phyloP scores from a whole-genome alignment of 192 early-diverging fungal genomes.

The Rhizoclosmatium globosum region DNA sequence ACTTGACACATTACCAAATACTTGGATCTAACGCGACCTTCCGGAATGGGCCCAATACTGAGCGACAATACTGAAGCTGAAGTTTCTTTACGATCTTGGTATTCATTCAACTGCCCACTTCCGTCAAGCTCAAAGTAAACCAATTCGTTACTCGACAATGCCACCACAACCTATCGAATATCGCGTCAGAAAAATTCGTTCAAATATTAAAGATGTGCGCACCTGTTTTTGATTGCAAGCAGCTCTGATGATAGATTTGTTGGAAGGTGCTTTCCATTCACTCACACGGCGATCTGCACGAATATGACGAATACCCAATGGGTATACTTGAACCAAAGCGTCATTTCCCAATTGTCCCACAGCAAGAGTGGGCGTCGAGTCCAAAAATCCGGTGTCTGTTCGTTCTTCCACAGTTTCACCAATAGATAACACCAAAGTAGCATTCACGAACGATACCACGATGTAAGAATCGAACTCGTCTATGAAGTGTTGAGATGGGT shows the following conservation, averaged over 20 bases:
- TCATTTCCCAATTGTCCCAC: conserved; percentile 88
- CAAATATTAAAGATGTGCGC: background rate
- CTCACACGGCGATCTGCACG: conserved; percentile 84
- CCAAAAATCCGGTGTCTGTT: conserved; percentile 87
- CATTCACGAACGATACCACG: conserved; percentile 90
- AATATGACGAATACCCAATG: conserved; percentile 90
- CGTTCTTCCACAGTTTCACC: conserved; percentile 94
- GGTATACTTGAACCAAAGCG: conserved; percentile 80
- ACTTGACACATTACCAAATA: conserved; percentile 63
- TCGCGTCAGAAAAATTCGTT: background rate
- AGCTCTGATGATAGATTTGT: conserved; percentile 76
- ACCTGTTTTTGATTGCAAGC: conserved; percentile 81
- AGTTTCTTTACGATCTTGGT: conserved; percentile 79
- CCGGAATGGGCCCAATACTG: conserved; percentile 81
- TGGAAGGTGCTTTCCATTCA: conserved; percentile 91
- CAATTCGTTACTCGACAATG: conserved; percentile 82
- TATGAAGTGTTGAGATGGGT: background rate
- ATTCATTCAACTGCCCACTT: conserved; percentile 85
- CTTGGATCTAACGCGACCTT: conserved; percentile 73
- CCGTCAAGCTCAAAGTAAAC: conserved; percentile 95
- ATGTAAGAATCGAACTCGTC: conserved; percentile 85
- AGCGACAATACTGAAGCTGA: conserved; percentile 75
- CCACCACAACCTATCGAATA: conserved; percentile 70
- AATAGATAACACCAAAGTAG: conserved; percentile 91
- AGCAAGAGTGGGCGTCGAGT: conserved; percentile 82